Evolutionary conservation across 305 asterid genomes (phyloP).

Genomic region (Fraxinus sp.): DNA sequence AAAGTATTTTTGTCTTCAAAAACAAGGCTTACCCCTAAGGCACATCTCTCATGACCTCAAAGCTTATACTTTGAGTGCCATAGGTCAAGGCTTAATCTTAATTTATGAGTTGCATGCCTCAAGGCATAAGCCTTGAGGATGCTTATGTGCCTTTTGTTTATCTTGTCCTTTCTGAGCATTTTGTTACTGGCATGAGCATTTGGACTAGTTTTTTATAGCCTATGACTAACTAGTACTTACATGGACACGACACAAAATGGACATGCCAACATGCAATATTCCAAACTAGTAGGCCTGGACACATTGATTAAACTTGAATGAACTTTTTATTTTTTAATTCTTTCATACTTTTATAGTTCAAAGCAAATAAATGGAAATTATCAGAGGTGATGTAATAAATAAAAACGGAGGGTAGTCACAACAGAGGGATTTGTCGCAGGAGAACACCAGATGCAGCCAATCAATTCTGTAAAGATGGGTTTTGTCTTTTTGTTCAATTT

Average conservation of each 20-base stretch:
- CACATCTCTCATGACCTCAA: not conserved
- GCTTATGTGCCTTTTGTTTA: not conserved
- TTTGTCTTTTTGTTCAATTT: not conserved
- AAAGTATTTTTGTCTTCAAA: not conserved
- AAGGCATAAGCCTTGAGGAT: not conserved
- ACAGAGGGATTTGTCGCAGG: not conserved
- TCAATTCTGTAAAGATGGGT: not conserved
- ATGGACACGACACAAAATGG: not conserved
- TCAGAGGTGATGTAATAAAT: not conserved
- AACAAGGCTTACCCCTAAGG: not conserved
- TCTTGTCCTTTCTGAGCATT: not conserved
- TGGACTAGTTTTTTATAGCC: not conserved
- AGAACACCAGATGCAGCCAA: not conserved
- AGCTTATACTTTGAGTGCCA: not conserved
- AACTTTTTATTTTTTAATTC: not conserved
- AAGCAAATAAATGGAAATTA: not conserved
- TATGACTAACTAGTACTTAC: not conserved
- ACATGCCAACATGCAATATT: not conserved
- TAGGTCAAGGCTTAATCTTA: not conserved
- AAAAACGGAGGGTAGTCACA: not conserved
- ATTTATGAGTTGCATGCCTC: not conserved
- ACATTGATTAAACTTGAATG: not conserved
- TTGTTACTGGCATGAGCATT: not conserved
- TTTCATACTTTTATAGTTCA: not conserved
- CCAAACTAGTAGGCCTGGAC: not conserved